These are phyloP conservation scores for Leccinum fibrillosum DNA, from an alignment of 768 basidiomycete genomes.

Conservation along the genomic window DNA sequence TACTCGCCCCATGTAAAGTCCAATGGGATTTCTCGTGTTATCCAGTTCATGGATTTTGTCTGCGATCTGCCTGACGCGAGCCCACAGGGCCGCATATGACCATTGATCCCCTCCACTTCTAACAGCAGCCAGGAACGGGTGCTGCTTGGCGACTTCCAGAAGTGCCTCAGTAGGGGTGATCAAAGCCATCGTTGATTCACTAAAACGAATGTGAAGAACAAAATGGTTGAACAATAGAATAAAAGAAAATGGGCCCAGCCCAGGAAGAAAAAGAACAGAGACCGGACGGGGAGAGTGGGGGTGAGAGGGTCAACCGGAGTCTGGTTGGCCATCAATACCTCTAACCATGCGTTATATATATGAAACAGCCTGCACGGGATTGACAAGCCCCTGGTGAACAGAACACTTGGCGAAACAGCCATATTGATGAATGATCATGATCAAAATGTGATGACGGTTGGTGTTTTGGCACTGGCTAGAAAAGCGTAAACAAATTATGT, in stretches of 20 bases:
- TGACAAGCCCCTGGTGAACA: not conserved
- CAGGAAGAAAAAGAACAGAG: conserved; percentile 7
- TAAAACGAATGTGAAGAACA: not conserved
- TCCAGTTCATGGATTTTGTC: conserved; percentile 23
- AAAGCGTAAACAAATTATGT: too few species aligned
- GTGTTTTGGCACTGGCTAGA: not conserved
- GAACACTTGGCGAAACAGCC: conserved; percentile 3
- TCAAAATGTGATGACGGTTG: not conserved
- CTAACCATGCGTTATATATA: conserved; percentile 13
- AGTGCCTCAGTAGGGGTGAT: conserved; percentile 30
- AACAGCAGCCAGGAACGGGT: conserved; percentile 20
- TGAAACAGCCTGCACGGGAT: not conserved
- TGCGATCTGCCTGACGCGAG: conserved; percentile 26
- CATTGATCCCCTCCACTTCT: conserved; percentile 17
- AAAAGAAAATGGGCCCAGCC: conserved; percentile 17
- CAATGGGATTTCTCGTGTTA: conserved; percentile 21
- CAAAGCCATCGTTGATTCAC: conserved; percentile 13
- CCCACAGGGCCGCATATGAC: conserved; percentile 30
- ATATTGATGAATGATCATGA: not conserved
- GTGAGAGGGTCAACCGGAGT: conserved; percentile 11
- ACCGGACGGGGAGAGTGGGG: not conserved
- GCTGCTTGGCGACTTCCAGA: conserved; percentile 30
- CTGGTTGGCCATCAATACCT: not conserved
- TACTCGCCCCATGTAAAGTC: conserved; percentile 24
- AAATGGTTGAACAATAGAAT: not conserved